Evolutionary conservation across 2,329 filamentous ascomycete genomes (phyloP), one percentile per base, ranked within the genome.

Genomic region (Ophiognomonia clavigignenti-juglandacearum): DNA sequence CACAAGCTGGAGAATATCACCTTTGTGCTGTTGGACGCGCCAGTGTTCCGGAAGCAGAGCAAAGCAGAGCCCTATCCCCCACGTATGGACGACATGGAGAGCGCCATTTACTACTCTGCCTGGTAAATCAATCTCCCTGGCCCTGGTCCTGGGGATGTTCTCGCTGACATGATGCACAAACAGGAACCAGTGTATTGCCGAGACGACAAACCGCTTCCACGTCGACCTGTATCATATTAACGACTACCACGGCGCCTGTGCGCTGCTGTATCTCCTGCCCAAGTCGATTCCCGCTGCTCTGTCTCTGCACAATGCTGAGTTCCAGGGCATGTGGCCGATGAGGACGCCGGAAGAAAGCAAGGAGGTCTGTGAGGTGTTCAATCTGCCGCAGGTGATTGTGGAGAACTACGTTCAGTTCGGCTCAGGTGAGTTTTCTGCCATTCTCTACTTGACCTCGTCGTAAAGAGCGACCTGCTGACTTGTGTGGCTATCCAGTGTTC

Each of bases 161-260:
- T 27, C 20, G 16, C 49, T 48, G 20, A 51, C 22, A 3, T 4
- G 16, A 59, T 82, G 78, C 3, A 18, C 19, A 2, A 79, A 80
- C 4, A 86, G 82, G 82, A 86, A 86, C 53, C 78, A 80, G 60
- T 86, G 82, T 59, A 84, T 86, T 56, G 80, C 82, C 4, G 73
- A 82, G 54, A 67, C 80, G 1, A 75, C 84, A 54, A 72, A 73
- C 44, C 75, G 82, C 14, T 86, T 85, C 59, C 55, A 61, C 32
- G 58, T 64, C 24, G 64, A 68, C 32, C 58, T 67, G 31, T 73
- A 70, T 48, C 56, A 68, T 39, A 64, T 70, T 54, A 60, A 67
- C 45, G 59, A 64, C 24, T 72, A 70, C 53, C 59, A 63, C 34
- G 62, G 59, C 6, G 64, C 66, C 36, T 59, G 57, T 8, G 82